phyloP scores from a whole-genome alignment of 306 rosid species.

The Senna siamea region DNA sequence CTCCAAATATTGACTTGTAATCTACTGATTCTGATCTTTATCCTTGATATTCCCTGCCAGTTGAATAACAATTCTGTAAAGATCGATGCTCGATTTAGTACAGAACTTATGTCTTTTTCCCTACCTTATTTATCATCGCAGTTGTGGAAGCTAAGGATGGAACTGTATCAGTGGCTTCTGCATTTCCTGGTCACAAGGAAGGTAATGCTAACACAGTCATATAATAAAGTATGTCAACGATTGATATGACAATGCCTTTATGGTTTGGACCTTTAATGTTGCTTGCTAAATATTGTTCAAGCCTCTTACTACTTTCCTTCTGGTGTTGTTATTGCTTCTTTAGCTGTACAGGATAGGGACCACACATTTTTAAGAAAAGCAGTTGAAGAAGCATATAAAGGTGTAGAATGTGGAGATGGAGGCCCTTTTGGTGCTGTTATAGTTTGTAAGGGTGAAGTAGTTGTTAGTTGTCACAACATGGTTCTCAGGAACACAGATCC shows the following conservation, averaged over 20 bases:
- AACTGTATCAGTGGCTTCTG: slow-evolving; percentile 80
- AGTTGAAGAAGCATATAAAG: slow-evolving; percentile 92
- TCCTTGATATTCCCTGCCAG: background rate
- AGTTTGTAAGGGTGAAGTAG: slow-evolving; percentile 72
- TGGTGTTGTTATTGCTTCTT: slow-evolving; percentile 34
- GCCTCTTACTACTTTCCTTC: background rate
- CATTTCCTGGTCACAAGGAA: slow-evolving; percentile 80
- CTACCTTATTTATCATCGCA: slow-evolving; percentile 24
- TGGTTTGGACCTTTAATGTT: background rate
- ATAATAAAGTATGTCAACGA: no score
- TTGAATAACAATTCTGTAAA: background rate
- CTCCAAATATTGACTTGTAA: background rate
- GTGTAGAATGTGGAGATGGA: slow-evolving; percentile 83
- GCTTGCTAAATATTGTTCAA: background rate
- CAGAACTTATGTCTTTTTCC: background rate
- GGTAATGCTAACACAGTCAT: slow-evolving; percentile 50
- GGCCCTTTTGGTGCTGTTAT: slow-evolving; percentile 95
- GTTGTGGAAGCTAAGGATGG: slow-evolving; percentile 75
- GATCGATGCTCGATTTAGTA: background rate
- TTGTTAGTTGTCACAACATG: slow-evolving; percentile 86
- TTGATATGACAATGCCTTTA: background rate
- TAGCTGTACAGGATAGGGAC: slow-evolving; percentile 83
- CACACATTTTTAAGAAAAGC: slow-evolving; percentile 78
- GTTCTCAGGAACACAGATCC: slow-evolving; percentile 80
- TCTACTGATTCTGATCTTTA: background rate